These are phyloP conservation scores for Ceratocystis papillata DNA, from an alignment of 2,329 filamentous ascomycete species.

Conservation along the genomic window DNA sequence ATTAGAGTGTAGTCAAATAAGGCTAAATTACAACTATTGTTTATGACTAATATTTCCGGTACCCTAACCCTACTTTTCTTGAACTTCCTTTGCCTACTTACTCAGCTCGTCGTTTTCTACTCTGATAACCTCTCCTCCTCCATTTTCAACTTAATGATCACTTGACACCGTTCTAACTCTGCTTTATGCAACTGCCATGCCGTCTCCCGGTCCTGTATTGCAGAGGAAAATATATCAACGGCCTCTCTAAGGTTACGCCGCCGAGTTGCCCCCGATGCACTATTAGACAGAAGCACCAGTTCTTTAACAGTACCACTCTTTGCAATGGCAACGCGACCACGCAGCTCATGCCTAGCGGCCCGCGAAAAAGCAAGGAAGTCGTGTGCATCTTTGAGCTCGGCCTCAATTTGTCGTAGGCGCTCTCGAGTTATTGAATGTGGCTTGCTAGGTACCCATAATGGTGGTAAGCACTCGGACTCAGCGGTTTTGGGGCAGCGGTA, in stretches of 20 bases:
- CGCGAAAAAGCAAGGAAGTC: conserved; percentile 10
- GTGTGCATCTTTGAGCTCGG: conserved; percentile 2
- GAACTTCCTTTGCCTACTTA: background rate
- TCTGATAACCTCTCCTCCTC: conserved; percentile 9
- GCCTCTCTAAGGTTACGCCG: conserved; percentile 14
- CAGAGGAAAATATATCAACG: conserved; percentile 13
- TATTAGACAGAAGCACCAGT: conserved; percentile 4
- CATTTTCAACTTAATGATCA: background rate
- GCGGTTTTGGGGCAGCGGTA: background rate
- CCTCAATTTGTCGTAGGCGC: conserved; percentile 8
- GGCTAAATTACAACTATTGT: background rate
- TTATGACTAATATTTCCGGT: background rate
- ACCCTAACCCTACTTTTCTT: background rate
- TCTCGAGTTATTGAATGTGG: conserved; percentile 3
- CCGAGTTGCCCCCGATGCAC: conserved; percentile 13
- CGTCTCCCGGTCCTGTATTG: conserved; percentile 4
- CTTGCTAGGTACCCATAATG: background rate
- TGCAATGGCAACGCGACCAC: conserved; percentile 11
- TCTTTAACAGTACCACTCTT: background rate
- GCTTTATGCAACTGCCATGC: conserved; percentile 8
- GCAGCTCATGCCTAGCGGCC: background rate
- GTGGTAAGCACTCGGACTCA: background rate
- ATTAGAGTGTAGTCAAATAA: background rate
- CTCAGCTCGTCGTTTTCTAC: background rate
- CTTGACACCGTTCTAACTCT: background rate